These are phyloP conservation scores for Candida broadrunensis DNA, from an alignment of 805 yeast genomes.

Conservation along the genomic window DNA sequence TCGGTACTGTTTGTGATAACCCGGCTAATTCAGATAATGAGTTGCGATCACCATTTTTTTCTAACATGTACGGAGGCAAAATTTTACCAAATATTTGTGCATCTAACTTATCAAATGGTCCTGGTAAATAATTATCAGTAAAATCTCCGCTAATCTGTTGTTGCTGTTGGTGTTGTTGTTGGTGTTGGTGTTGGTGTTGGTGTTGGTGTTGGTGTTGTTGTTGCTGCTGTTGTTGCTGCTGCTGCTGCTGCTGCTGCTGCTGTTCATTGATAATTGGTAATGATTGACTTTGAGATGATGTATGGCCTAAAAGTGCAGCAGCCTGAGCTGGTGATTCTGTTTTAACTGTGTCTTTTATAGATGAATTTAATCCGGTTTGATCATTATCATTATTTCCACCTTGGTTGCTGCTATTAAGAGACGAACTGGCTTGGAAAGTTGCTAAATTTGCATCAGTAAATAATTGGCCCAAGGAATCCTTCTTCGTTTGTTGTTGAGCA, in stretches of 20 bases:
- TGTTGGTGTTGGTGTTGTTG: no score
- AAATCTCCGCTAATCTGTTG: background rate
- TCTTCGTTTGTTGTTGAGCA: background rate
- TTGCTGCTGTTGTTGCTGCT: background rate
- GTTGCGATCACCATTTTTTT: constrained; percentile 15
- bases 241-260: background rate
- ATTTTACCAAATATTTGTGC: constrained; percentile 81
- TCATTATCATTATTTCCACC: background rate
- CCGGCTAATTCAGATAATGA: background rate
- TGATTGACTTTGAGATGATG: constrained; percentile 1
- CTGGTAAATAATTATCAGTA: constrained; percentile 54
- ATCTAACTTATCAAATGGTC: constrained; percentile 82
- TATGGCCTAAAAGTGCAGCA: background rate
- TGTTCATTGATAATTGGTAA: background rate
- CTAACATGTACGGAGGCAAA: constrained; percentile 80
- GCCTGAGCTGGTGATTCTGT: constrained; percentile 2
- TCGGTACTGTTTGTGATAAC: background rate
- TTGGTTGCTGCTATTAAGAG: background rate
- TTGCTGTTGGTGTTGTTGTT: background rate
- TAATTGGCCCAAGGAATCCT: constrained; percentile 3
- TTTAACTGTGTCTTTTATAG: background rate
- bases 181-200: background rate
- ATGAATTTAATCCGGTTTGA: background rate
- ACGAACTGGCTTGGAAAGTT: constrained; percentile 7
- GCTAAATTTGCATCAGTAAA: constrained; percentile 7